Percentiles rank a stretch among this genome's conserved stretches.
Conservation (phyloP, 495 filamentous ascomycete genomes). For the Penicillium herquei region DNA sequence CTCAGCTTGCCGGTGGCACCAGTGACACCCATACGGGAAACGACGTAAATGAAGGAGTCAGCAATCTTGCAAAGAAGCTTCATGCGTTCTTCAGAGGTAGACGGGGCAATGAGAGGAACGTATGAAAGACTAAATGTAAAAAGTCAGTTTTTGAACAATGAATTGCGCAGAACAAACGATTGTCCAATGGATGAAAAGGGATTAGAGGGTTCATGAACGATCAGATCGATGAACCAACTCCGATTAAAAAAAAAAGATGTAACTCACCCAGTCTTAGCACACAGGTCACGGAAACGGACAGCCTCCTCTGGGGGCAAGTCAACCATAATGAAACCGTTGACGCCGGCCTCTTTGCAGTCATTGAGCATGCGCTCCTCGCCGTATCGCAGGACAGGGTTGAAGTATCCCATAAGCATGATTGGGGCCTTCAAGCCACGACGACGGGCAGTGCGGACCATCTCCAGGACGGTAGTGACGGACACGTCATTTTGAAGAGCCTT, state of each 20-base stretch:
- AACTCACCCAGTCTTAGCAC: conserved; percentile 65
- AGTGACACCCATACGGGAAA: conserved; percentile 93
- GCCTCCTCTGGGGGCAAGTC: conserved; percentile 95
- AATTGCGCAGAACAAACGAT: no score
- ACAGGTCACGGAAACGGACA: conserved; percentile 78
- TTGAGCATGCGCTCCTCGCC: conserved; percentile 82
- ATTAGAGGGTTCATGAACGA: no score
- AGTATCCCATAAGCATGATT: conserved; percentile 94
- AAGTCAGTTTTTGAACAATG: neutral
- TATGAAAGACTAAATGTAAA: conserved; percentile 70
- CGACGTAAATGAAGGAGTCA: conserved; percentile 97
- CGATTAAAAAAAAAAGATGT: neutral
- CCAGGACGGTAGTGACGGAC: conserved; percentile 68
- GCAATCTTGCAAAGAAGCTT: conserved; percentile 93
- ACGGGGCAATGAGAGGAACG: conserved; percentile 88
- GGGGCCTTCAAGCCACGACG: conserved; percentile 71
- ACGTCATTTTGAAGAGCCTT: conserved; percentile 84
- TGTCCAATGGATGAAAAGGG: no score
- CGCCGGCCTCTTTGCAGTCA: conserved; percentile 81
- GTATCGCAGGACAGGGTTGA: conserved; percentile 86
- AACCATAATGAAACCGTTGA: conserved; percentile 95
- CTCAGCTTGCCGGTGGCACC: conserved; percentile 79
- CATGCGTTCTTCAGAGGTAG: conserved; percentile 85
- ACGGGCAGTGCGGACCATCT: conserved; percentile 75
- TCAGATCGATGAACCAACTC: neutral